phyloP scores from a whole-genome alignment of 176 grass and related monocot genomes.

The Raddia distichophylla region DNA sequence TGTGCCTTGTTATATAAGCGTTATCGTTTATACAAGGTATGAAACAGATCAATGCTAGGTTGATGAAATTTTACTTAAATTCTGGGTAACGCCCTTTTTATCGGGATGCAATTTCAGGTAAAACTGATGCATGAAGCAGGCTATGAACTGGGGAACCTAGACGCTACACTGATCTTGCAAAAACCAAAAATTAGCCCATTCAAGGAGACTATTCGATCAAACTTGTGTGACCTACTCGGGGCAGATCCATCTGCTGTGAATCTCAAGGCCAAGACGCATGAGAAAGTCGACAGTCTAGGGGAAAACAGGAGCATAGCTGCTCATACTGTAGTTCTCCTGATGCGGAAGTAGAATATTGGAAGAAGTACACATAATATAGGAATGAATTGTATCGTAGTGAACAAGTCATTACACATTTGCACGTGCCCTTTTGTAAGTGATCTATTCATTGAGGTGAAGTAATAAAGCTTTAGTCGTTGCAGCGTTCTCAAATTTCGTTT shows the following conservation, averaged over 20 bases:
- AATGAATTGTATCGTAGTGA: slow-evolving; percentile 28
- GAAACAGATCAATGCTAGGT: background rate
- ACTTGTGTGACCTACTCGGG: slow-evolving; percentile 79
- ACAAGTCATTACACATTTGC: slow-evolving; percentile 19
- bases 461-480: slow-evolving; percentile 12
- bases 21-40: background rate
- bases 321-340: slow-evolving; percentile 89
- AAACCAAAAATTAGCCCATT: slow-evolving; percentile 90
- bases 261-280: slow-evolving; percentile 97
- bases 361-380: slow-evolving; percentile 9
- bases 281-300: slow-evolving; percentile 96
- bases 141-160: slow-evolving; percentile 92
- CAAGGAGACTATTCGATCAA: slow-evolving; percentile 88
- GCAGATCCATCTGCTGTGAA: slow-evolving; percentile 87
- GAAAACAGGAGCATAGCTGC: slow-evolving; percentile 98
- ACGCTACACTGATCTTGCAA: slow-evolving; percentile 89
- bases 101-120: slow-evolving; percentile 65
- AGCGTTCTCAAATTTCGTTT: background rate
- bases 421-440: background rate
- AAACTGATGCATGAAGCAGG: slow-evolving; percentile 93
- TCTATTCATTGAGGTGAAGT: slow-evolving; percentile 4
- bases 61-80: background rate
- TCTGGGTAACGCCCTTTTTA: slow-evolving; percentile 2
- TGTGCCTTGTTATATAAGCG: background rate
- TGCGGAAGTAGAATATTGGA: slow-evolving; percentile 57